phyloP scores from a whole-genome alignment of 1,139 yeast species.

The Saccharomyces hybrid region DNA sequence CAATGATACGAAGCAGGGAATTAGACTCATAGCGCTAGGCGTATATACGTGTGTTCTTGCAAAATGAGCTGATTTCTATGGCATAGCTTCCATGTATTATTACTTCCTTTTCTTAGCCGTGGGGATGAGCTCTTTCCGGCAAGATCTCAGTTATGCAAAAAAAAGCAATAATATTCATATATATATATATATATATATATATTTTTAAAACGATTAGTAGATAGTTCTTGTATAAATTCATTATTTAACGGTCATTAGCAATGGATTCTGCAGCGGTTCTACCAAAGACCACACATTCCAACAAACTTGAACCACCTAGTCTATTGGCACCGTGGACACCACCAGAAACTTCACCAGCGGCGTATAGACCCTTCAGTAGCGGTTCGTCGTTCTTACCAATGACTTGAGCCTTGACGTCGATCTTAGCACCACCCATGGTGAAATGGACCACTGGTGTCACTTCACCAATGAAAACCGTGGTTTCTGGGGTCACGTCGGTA shows the following conservation, averaged over 20 bases:
- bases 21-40: neutral
- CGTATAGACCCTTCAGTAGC: conserved; percentile 55
- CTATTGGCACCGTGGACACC: conserved; percentile 77
- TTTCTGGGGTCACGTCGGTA: conserved; percentile 16
- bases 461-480: conserved; percentile 33
- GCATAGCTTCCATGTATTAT: neutral
- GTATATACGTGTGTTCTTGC: neutral
- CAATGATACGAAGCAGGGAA: conserved; percentile 24
- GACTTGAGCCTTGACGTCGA: conserved; percentile 53
- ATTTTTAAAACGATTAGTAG: neutral
- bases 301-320: conserved; percentile 66
- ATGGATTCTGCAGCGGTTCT: conserved; percentile 37
- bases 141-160: neutral
- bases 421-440: conserved; percentile 80
- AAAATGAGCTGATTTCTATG: neutral
- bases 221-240: neutral
- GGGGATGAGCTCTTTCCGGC: neutral
- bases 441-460: conserved; percentile 75
- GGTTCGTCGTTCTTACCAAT: conserved; percentile 36
- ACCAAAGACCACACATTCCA: conserved; percentile 80
- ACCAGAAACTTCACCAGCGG: conserved; percentile 78
- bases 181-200: neutral
- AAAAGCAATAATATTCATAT: neutral
- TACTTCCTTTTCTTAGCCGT: neutral
- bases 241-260: conserved; percentile 3